Evolutionary conservation across 2,329 filamentous ascomycete genomes (phyloP).

Genomic region (Fusarium chlamydosporum): DNA sequence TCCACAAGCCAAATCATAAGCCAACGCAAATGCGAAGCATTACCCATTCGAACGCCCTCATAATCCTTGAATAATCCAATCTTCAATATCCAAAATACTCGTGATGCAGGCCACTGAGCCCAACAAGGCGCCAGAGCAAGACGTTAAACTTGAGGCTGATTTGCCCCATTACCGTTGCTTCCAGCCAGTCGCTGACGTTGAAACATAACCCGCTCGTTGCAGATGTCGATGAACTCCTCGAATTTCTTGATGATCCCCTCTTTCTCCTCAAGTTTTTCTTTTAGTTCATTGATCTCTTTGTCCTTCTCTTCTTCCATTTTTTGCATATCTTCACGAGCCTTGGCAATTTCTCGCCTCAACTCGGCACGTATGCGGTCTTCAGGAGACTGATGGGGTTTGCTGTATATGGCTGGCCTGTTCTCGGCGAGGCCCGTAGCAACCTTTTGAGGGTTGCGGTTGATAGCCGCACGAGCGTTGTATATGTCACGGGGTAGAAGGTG

Average conservation of each 20-base stretch:
- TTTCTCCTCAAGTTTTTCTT: slow-evolving; percentile 73
- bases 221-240: slow-evolving; percentile 79
- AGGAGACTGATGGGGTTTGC: slow-evolving; percentile 73
- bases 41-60: slow-evolving; percentile 43
- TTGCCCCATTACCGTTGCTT: slow-evolving; percentile 49
- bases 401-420: slow-evolving; percentile 74
- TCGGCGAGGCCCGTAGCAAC: slow-evolving; percentile 72
- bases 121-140: slow-evolving; percentile 35
- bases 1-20: slow-evolving; percentile 28
- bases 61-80: slow-evolving; percentile 26
- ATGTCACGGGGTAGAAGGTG: slow-evolving; percentile 75
- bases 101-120: slow-evolving; percentile 37
- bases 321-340: slow-evolving; percentile 69
- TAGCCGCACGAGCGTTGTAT: slow-evolving; percentile 76
- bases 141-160: slow-evolving; percentile 44
- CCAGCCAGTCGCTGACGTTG: slow-evolving; percentile 68
- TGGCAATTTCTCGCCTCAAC: slow-evolving; percentile 71
- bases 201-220: slow-evolving; percentile 75
- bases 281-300: slow-evolving; percentile 71
- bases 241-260: slow-evolving; percentile 74
- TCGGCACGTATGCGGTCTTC: slow-evolving; percentile 76
- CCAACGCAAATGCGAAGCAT: slow-evolving; percentile 21
- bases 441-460: slow-evolving; percentile 75
- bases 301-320: slow-evolving; percentile 69
- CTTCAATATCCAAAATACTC: slow-evolving; percentile 20